Base-by-base conservation (phyloP, 345 rosid genomes). In the Camelina neglecta region DNA sequence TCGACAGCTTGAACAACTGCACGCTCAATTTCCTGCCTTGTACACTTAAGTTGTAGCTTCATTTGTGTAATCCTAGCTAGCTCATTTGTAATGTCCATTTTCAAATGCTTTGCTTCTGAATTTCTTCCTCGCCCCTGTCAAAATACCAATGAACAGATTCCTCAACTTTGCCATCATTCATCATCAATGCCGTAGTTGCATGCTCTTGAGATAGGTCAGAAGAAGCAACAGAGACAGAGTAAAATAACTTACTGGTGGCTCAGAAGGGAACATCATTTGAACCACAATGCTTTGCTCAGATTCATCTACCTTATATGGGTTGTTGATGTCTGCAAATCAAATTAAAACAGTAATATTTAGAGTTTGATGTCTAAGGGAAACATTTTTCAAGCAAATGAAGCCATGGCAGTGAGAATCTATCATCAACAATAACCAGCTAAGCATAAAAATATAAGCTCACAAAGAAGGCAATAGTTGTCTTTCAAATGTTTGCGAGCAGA, bases 301-400 rank as follows among this genome's bases (percentile, higher is more conserved):
- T 69, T 89, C 91, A 78, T 90, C 93, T 82, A 88, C 91, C 87
- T 86, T 85, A 18, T 87, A 83, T 47, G 98, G 98, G 49, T 92
- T 81, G 75, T 89, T 77, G 67, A 90, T 86, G 81, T 92, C 97
- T 94, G 84, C 69, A 57, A 11, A 72, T 12, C 48, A 11, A 69
- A 11, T 13, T 8, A 24, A 41, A 65, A 65, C 29, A 61, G 62
- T 41, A 47, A 23, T 29, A 38, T n/a, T 66, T 8, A n/a, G 57
- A 62, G 57, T 21, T 21, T 33, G 20, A 9, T 55, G 60, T 48
- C 16, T 20, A 23, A 11, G 13, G 44, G 5, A 58, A 49, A 59
- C 48, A 59, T 6, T 44, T 38, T 39, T 62, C 51, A 50, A 42
- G 20, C 63, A 41, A 49, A 67, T 36, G 60, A 21, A 56, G 54